Percentiles rank a stretch among this genome's conserved stretches.
These are phyloP conservation scores for Epichloe sp. DNA, from an alignment of 2,329 filamentous ascomycete genomes.

Conservation along the genomic window DNA sequence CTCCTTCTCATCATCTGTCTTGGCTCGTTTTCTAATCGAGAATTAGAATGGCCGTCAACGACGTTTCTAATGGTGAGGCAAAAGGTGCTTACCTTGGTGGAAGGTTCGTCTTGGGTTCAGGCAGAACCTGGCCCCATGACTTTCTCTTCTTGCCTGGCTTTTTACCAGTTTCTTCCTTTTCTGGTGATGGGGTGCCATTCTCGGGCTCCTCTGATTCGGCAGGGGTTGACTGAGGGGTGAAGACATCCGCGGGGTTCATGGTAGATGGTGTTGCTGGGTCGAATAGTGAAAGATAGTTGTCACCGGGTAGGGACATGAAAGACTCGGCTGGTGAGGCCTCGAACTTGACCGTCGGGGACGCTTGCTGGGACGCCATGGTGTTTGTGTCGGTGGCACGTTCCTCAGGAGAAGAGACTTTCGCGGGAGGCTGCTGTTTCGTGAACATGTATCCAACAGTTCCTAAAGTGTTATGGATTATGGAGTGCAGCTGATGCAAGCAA, in stretches of 20 bases:
- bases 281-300: constrained; percentile 38
- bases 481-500: constrained; percentile 3
- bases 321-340: constrained; percentile 42
- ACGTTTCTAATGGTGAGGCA: not conserved
- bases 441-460: constrained; percentile 5
- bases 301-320: constrained; percentile 35
- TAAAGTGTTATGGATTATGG: not conserved
- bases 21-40: constrained; percentile 69
- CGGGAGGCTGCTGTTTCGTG: not conserved
- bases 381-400: not conserved
- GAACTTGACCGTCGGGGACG: constrained; percentile 34
- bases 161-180: constrained; percentile 35
- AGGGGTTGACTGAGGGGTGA: constrained; percentile 31
- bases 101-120: constrained; percentile 90
- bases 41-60: constrained; percentile 7
- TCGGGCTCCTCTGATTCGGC: constrained; percentile 14
- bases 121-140: constrained; percentile 95
- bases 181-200: constrained; percentile 2
- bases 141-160: constrained; percentile 87
- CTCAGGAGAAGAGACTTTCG: not conserved
- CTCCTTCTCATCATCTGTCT: constrained; percentile 98
- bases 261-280: constrained; percentile 20
- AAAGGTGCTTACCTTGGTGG: constrained; percentile 59
- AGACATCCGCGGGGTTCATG: constrained; percentile 34
- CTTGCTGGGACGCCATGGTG: constrained; percentile 27